Base-by-base conservation (phyloP, 1,284 basidiomycete species). In the Pseudozyma thailandica region DNA sequence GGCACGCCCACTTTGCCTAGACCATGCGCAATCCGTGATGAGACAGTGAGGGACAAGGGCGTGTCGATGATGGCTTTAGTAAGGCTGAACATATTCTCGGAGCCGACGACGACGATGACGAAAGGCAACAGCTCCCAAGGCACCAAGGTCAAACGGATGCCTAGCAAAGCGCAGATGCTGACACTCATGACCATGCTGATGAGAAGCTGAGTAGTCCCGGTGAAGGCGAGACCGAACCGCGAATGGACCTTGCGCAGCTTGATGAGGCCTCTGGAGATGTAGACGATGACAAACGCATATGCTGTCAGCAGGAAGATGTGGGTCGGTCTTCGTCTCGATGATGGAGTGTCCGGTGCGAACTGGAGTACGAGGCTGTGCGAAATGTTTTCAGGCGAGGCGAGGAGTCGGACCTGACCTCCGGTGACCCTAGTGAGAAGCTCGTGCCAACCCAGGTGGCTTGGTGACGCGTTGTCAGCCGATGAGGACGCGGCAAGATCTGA, bases 61-160 rank as follows among this genome's bases (percentile, higher is more conserved):
- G 95, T 96, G 72, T 89, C 91, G 21, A 91, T 89, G 35, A 98
- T 92, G 0, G 93, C 93, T 75, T 93, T 78, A 82, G 94, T 92
- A 79, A 98, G 86, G 75, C 90, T 91, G 82, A 93, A 92, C 94
- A 98, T 98, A 79, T 97, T 97, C 84, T 98, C 95, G 2, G 93
- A 91, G 9, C 95, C 95, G 18, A 97, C 92, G 72, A 98, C 94
- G 16, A 94, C 89, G 48, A 98, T 93, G 46, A 97, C 91, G 65
- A 98, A 92, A 0, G 94, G 94, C 52, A 98, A 86, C 35, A 96
- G 85, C 79, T 86, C 87, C 92, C 91, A 93, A 27, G 92, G 93
- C 20, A 94, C 91, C 86, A 93, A 89, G 0, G 90, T 92, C 8
- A 94, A 87, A 63, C 89, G 90, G 83, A 93, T 91, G 1, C 92